These are phyloP conservation scores for Saprolegnia parasitica DNA, from an alignment of 352 stramenopile species.

Conservation along the genomic window DNA sequence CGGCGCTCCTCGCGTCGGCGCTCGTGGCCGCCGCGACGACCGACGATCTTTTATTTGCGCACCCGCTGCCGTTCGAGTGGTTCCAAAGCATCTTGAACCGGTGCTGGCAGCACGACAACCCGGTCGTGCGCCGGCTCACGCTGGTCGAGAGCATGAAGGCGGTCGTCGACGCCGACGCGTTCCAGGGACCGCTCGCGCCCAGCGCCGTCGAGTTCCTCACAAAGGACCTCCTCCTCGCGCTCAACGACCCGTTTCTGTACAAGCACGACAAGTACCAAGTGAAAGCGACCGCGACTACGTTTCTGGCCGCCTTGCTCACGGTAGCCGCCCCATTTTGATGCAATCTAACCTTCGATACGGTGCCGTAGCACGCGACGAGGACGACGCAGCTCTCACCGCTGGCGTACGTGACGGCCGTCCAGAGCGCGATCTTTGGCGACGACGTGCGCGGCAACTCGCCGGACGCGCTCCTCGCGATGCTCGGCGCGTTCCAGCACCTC, in stretches of 20 bases:
- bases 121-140: conserved; percentile 66
- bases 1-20: conserved; percentile 41
- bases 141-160: conserved; percentile 33
- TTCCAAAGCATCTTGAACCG: conserved; percentile 63
- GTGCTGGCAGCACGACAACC: conserved; percentile 73
- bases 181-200: conserved; percentile 38
- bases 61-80: conserved; percentile 71
- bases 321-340: not conserved
- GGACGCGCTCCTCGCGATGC: conserved; percentile 63
- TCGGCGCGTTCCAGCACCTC: conserved; percentile 49
- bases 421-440: conserved; percentile 37
- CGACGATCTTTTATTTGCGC: conserved; percentile 20
- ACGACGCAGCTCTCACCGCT: not conserved
- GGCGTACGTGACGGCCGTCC: conserved; percentile 13
- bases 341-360: no score
- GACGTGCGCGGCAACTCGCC: conserved; percentile 50
- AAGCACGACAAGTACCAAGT: conserved; percentile 40
- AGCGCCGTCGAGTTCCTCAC: conserved; percentile 47
- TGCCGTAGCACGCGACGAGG: not conserved
- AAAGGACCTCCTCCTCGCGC: conserved; percentile 41
- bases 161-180: not conserved
- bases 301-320: conserved; percentile 44
- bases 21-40: conserved; percentile 32
- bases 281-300: conserved; percentile 26
- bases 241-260: conserved; percentile 73